Percentiles rank a stretch among this genome's conserved stretches.
Conservation (phyloP, 176 grass and related monocot species). For the Eremochloa ophiuroides region DNA sequence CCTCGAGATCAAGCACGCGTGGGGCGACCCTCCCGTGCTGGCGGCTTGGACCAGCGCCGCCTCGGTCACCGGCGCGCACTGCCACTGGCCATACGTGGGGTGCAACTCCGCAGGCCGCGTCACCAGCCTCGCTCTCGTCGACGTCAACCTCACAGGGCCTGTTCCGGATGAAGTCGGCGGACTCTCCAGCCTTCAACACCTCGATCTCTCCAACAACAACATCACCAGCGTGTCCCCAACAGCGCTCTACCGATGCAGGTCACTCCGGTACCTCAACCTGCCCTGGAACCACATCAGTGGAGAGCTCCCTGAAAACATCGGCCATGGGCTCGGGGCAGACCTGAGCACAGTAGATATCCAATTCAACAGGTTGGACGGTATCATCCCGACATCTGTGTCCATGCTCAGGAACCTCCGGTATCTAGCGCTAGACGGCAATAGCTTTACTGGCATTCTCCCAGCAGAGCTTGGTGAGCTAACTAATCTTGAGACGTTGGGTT, state of each 20-base stretch:
- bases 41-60: constrained; percentile 18
- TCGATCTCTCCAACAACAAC: too few species aligned
- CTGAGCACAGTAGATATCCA: too few species aligned
- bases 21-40: constrained; percentile 31
- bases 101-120: constrained; percentile 30
- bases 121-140: constrained; percentile 24
- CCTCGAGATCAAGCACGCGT: constrained; percentile 40
- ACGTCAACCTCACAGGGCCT: too few species aligned
- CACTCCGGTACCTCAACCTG: constrained; percentile 28
- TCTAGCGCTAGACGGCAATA: too few species aligned
- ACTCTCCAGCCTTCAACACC: background rate
- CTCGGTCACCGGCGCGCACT: constrained; percentile 8
- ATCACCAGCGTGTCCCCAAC: constrained; percentile 11
- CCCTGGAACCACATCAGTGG: constrained; percentile 35
- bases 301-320: constrained; percentile 35
- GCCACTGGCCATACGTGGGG: constrained; percentile 45
- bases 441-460: too few species aligned
- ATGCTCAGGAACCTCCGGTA: too few species aligned
- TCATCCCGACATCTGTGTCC: too few species aligned
- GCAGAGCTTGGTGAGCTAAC: too few species aligned
- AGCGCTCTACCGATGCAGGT: constrained; percentile 24
- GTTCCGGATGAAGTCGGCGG: constrained; percentile 35
- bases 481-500: too few species aligned
- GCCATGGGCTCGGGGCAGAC: background rate
- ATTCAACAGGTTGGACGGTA: too few species aligned